phyloP scores from a whole-genome alignment of 257 asterid genomes.

The Rehmannia glutinosa region DNA sequence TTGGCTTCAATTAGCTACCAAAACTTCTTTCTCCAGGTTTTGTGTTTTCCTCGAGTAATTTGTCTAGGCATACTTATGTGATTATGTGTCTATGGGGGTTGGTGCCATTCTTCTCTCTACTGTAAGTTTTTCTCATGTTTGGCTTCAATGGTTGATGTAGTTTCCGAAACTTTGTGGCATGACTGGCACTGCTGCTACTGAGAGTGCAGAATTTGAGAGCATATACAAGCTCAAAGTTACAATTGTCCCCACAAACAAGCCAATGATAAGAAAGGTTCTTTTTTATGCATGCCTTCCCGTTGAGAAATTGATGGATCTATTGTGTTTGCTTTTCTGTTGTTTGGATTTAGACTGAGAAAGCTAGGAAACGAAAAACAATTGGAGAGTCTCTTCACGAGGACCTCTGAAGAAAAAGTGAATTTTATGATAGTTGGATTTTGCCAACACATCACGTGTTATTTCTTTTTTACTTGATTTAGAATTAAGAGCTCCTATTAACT shows the following conservation, averaged over 20 bases:
- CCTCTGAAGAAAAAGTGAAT: slow-evolving; percentile 2
- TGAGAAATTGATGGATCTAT: background rate
- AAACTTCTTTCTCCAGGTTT: slow-evolving; percentile 98
- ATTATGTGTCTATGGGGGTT: slow-evolving; percentile 4
- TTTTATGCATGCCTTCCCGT: slow-evolving; percentile 16
- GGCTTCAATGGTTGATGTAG: slow-evolving; percentile 40
- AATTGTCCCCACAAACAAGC: slow-evolving; percentile 95
- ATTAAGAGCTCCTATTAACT: slow-evolving; percentile 19
- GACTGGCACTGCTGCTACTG: slow-evolving; percentile 99
- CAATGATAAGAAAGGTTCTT: slow-evolving; percentile 93
- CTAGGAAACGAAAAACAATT: slow-evolving; percentile 14
- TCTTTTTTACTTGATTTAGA: slow-evolving; percentile 12
- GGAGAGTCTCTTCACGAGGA: too few species aligned
- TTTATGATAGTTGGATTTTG: slow-evolving; percentile 11
- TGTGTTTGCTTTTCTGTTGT: slow-evolving; percentile 12
- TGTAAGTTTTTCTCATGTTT: slow-evolving; percentile 23
- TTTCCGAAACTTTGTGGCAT: slow-evolving; percentile 99
- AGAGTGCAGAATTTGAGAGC: slow-evolving; percentile 94
- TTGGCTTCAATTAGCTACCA: slow-evolving; percentile 99
- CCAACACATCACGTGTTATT: background rate
- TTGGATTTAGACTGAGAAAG: slow-evolving; percentile 1
- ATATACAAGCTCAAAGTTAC: slow-evolving; percentile 98
- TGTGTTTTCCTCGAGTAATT: slow-evolving; percentile 21
- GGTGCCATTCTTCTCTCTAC: slow-evolving; percentile 4
- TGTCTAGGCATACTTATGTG: slow-evolving; percentile 8